Percentiles rank a stretch among this genome's conserved stretches.
These are phyloP conservation scores for Mycosphaerella arachidis DNA, from an alignment of 2,329 filamentous ascomycete genomes.

Conservation along the genomic window DNA sequence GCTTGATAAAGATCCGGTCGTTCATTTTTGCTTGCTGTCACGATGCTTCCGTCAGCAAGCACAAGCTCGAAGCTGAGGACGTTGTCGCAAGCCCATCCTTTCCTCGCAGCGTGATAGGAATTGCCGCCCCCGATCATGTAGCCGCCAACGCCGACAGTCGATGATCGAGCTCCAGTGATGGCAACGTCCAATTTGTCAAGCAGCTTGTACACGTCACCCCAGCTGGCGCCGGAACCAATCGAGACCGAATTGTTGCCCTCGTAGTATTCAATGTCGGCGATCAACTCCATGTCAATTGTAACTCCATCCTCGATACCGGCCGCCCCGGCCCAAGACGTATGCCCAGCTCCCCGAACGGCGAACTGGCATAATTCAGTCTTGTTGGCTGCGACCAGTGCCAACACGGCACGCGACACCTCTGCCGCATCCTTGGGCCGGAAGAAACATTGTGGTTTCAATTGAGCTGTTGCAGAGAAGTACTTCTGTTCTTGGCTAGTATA, in stretches of 20 bases:
- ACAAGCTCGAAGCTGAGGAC: conserved; percentile 25
- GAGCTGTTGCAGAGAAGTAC: conserved; percentile 14
- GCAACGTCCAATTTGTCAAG: conserved; percentile 40
- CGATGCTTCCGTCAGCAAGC: conserved; percentile 20
- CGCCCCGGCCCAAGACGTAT: conserved; percentile 20
- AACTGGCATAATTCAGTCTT: conserved; percentile 17
- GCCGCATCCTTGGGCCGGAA: conserved; percentile 5
- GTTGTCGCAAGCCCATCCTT: conserved; percentile 26
- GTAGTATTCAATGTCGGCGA: conserved; percentile 28
- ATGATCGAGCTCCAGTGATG: conserved; percentile 42
- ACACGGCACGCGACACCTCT: conserved; percentile 10
- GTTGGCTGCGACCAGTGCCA: conserved; percentile 13
- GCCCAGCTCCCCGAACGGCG: conserved; percentile 24
- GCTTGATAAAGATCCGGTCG: conserved; percentile 21
- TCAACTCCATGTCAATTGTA: conserved; percentile 15
- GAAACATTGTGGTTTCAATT: conserved; percentile 12
- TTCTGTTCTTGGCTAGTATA: conserved; percentile 8
- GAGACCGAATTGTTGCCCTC: conserved; percentile 35
- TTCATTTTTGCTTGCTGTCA: conserved; percentile 15
- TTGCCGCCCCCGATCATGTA: conserved; percentile 25
- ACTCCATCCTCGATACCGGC: conserved; percentile 24
- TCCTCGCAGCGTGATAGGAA: conserved; percentile 21
- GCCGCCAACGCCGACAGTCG: conserved; percentile 24
- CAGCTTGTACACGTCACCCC: conserved; percentile 40
- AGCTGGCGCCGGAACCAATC: conserved; percentile 46